Evolutionary conservation across 108 stramenopile species (phyloP).

Genomic region (Nitzschia inconspicua): DNA sequence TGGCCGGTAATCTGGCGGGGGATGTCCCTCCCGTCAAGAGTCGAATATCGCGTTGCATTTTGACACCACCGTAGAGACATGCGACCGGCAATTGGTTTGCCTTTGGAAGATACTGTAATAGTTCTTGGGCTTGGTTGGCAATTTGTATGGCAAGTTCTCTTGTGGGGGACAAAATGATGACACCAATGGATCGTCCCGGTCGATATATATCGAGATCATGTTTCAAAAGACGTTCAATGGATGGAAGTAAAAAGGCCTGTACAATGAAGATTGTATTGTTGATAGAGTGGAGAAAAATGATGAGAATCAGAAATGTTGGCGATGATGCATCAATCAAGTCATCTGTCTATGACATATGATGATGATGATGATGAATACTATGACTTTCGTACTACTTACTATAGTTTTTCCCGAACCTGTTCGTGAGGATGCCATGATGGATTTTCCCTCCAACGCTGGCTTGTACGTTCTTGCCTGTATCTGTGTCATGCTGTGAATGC

Average conservation of each 20-base stretch:
- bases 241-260: constrained; percentile 94
- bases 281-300: too few species aligned
- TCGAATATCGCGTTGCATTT: constrained; percentile 69
- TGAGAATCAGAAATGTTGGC: too few species aligned
- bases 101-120: constrained; percentile 37
- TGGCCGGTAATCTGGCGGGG: constrained; percentile 33
- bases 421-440: constrained; percentile 85
- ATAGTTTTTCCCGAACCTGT: constrained; percentile 86
- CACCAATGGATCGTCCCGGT: constrained; percentile 68
- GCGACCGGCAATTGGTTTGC: constrained; percentile 33
- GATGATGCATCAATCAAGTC: too few species aligned
- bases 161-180: constrained; percentile 88
- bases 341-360: too few species aligned
- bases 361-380: too few species aligned
- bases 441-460: constrained; percentile 45
- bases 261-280: too few species aligned
- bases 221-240: constrained; percentile 54
- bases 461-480: constrained; percentile 80
- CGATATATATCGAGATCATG: constrained; percentile 22
- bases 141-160: constrained; percentile 92
- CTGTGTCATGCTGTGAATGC: constrained; percentile 71
- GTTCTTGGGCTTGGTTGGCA: constrained; percentile 68
- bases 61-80: constrained; percentile 68
- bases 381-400: too few species aligned
- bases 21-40: constrained; percentile 24